Base-by-base conservation (phyloP, 139 green algal species). In the Gonium pectorale region DNA sequence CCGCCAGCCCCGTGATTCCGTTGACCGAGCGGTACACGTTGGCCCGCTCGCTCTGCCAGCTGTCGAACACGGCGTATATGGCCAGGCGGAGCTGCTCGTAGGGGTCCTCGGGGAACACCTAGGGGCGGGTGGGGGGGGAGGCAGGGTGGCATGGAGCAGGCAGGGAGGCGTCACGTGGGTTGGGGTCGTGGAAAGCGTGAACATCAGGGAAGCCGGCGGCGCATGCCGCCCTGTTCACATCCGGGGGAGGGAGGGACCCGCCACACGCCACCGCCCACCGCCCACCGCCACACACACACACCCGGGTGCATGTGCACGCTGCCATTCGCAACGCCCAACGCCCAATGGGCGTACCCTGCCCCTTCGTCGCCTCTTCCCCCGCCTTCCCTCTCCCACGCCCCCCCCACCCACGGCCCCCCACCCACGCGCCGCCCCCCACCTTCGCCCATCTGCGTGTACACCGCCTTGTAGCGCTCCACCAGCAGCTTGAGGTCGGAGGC, bases 11-110 rank as follows among this genome's bases (percentile, higher is more conserved):
- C 21, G 85, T 92, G 82, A 98, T 95, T 38, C 91, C 74, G 87
- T 97, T 94, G 66, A 98, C 92, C 8, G 90, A 73, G 46, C 92
- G 87, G 91, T 98, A 98, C 90, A 93, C 94, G 63, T 94, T 86
- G 38, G 94, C 94, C 29, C 95, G 86, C 26, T 91, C 86, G 11
- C 82, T 90, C 75, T 93, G 87, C 93, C 93, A 96, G 27, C 86
- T 93, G 80, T 90, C 79, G 59, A 97, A 97, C 40, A 97, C 95
- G 35, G 95, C 94, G 83, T 92, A 85, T 71, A 97, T 92, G 70
- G 87, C 86, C 66, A 91, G 88, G 59, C 85, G 71, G 71, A 96
- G 89, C 91, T 97, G 95, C 86, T 96, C 92, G 29, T 88, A 92
- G 26, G 95, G 95, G 88, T 97, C 93, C 37, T 92, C 51, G 5